Evolutionary conservation across 176 grass and related monocot species (phyloP), one percentile per base, ranked within the genome.

Genomic region (Zizania latifolia): DNA sequence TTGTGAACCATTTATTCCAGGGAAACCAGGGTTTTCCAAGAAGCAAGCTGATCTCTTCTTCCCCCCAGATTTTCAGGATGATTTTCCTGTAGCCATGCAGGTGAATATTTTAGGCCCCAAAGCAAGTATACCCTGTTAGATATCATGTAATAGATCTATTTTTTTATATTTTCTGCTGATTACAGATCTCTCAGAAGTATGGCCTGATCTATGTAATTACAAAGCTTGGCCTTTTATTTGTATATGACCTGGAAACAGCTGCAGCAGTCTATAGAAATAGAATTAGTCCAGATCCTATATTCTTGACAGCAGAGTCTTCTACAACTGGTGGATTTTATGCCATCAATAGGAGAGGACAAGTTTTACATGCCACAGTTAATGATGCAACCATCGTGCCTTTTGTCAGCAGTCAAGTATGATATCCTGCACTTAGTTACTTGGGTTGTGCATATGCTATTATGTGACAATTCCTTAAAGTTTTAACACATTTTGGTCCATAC

Each of bases 71-170:
- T 99, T 99, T 73, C 89, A 78, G 43, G 95, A 99, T 73, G 95
- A 99, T 53, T 99, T 99, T 84, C 95, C 91, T 71, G 95, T 99
- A 28, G 86, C 95, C 69, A 94, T 99, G 95, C 95, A 99, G 89
- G 95, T 99, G 55, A 69, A 29, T 50, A 30, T 76, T 76, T 68
- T 78, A n/a, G 8, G 3, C 6, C 2, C 2, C 8, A 10, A 63
- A 27, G 17, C 6, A 61, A 55, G 11, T 37, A 14, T 69, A 32
- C 24, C 57, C 1, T 73, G 12, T 69, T 56, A 68, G n/a, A 23
- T 43, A 15, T 66, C 31, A 5, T 34, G n/a, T n/a, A n/a, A 59
- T 30, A 39, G 58, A 75, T 80, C 11, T 79, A 83, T 57, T n/a
- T n/a, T n/a, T 38, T 55, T 81, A 50, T 10, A 50, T 81, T 40